A percentile compares a stretch with the other conserved stretches of the same genome.
phyloP scores from a whole-genome alignment of 192 early-diverging fungal genomes.

The Podila verticillata region DNA sequence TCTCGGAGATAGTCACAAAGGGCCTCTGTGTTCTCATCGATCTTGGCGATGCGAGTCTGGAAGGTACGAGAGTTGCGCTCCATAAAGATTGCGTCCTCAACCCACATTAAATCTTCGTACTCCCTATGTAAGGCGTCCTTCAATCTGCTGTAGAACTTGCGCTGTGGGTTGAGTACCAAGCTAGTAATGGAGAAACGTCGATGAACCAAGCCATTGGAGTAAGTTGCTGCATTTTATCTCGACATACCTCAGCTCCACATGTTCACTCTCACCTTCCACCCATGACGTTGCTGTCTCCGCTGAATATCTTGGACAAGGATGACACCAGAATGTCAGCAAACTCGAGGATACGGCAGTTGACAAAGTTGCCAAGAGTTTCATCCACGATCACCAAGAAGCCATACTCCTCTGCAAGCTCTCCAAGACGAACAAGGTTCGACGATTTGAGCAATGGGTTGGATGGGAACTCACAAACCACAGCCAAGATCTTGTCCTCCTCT shows the following conservation, averaged over 20 bases:
- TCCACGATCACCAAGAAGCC: slow-evolving; percentile 88
- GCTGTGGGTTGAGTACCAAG: slow-evolving; percentile 80
- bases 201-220: slow-evolving; percentile 11
- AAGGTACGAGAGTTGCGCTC: slow-evolving; percentile 95
- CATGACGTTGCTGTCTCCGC: slow-evolving; percentile 97
- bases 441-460: slow-evolving; percentile 93
- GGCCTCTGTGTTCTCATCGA: slow-evolving; percentile 85
- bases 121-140: slow-evolving; percentile 61
- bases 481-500: slow-evolving; percentile 66
- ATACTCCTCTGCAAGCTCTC: slow-evolving; percentile 77
- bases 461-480: slow-evolving; percentile 94
- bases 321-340: slow-evolving; percentile 91
- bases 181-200: slow-evolving; percentile 8
- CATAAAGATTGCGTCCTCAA: slow-evolving; percentile 93
- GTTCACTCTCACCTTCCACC: slow-evolving; percentile 79
- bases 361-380: slow-evolving; percentile 96
- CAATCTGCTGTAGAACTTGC: slow-evolving; percentile 64
- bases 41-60: slow-evolving; percentile 71
- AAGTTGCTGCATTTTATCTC: not conserved
- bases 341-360: slow-evolving; percentile 81
- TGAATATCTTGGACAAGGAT: slow-evolving; percentile 94
- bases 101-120: slow-evolving; percentile 89
- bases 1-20: slow-evolving; percentile 74
- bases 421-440: slow-evolving; percentile 78
- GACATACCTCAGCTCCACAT: not conserved